phyloP scores from a whole-genome alignment of 768 basidiomycete species.

The Saitozyma podzolica region DNA sequence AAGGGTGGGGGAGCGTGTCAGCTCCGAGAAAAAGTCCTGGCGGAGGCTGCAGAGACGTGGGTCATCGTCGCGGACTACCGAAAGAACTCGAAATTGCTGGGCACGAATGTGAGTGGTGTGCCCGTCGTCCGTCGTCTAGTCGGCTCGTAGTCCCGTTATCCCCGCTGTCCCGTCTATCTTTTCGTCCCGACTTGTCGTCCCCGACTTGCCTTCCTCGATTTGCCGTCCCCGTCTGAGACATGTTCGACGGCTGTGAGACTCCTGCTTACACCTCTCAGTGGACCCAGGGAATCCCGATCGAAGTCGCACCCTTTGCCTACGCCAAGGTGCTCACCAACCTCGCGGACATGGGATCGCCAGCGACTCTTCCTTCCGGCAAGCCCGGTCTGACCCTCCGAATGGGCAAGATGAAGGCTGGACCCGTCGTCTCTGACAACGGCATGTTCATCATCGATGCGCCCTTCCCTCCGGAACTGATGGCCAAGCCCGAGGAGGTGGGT shows the following conservation, averaged over 20 bases:
- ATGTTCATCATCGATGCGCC: conserved; percentile 98
- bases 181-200: too few species aligned
- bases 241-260: not conserved
- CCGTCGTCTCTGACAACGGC: conserved; percentile 94
- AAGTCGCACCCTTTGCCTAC: conserved; percentile 96
- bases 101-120: conserved; percentile 67
- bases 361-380: conserved; percentile 35
- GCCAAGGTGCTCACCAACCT: conserved; percentile 77
- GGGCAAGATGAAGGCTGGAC: conserved; percentile 85
- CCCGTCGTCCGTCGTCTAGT: not conserved
- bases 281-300: conserved; percentile 85
- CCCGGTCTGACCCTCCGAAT: conserved; percentile 75
- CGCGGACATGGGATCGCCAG: conserved; percentile 52
- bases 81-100: conserved; percentile 81
- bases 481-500: conserved; percentile 64
- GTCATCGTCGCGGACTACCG: conserved; percentile 92
- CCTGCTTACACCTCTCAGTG: conserved; percentile 60
- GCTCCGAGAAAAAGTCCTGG: conserved; percentile 92
- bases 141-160: too few species aligned
- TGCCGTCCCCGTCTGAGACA: not conserved
- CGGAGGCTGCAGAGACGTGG: conserved; percentile 92
- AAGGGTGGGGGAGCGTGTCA: conserved; percentile 98
- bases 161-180: too few species aligned
- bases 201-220: too few species aligned
- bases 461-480: conserved; percentile 69